Evolutionary conservation across 2,329 filamentous ascomycete species (phyloP), one percentile per base, ranked within the genome.

Genomic region (Sphaerulina populicola): DNA sequence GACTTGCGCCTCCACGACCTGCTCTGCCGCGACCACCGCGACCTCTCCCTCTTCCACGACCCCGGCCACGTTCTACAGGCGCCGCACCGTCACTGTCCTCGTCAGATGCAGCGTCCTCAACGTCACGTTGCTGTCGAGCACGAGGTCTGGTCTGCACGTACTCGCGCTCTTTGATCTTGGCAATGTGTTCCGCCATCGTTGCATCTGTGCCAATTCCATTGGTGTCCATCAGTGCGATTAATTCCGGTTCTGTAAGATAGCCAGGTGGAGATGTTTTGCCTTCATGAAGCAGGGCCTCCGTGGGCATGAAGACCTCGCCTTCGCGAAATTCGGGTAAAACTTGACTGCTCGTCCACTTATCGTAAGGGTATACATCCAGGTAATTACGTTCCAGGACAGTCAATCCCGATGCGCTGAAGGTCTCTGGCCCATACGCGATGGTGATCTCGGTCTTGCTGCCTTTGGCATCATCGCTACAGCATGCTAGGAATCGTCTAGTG

Each of bases 181-280:
- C 82, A 63, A 98, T 98, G 66, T 98, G 93, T 63, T 98, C 93
- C 0, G 93, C 93, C 93, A 98, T 98, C 1, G 93, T 98, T 6
- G 93, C 93, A 71, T 98, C 93, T 8, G 93, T 98, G 10, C 93
- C 93, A 57, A 98, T 98, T 2, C 93, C 93, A 66, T 98, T 98
- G 40, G 88, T 90, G 71, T 98, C 93, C 93, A 98, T 98, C 9
- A 98, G 78, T 2, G 85, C 86, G 65, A 98, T 95, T 23, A 98
- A 76, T 66, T 98, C 93, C 0, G 93, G 90, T 66, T 98, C 93
- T 0, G 93, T 97, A 29, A 98, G 76, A 66, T 94, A 96, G 18
- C 78, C 80, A 0, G 93, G 93, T 10, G 90, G 76, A 1, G 78
- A 80, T 0, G 93, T 98, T 68, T 94, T 86, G n/a, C 93, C 91